Evolutionary conservation across 2,329 filamentous ascomycete species (phyloP), one percentile per base, ranked within the genome.

Genomic region (Venturia effusa): DNA sequence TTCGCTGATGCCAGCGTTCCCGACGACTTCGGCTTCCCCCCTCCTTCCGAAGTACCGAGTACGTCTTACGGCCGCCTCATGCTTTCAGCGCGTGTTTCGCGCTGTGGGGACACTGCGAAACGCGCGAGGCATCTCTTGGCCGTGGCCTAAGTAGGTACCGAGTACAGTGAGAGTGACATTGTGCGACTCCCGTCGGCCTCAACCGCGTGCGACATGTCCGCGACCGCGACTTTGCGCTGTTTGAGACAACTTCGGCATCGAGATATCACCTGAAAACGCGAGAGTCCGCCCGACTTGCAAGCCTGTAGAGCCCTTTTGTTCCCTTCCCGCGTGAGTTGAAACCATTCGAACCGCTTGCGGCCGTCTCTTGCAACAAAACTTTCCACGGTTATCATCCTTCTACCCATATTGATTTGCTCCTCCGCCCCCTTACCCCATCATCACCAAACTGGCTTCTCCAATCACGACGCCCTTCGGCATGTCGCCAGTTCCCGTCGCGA

Each of bases 41-140:
- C 48, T 55, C 48, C 48, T 30, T 55, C 51, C 51, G 51, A 57
- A 34, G n/a, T n/a, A n/a, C n/a, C n/a, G n/a, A n/a, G n/a, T n/a
- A 37, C 15, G 27, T 7, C 24, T 19, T 34, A 13, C 24, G 24
- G 10, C 48, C 48, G 48, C 48, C 51, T 57, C 17, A 45, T 4
- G 43, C 15, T 19, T 19, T 24, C 51, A 34, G 51, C 51, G 51
- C 6, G 15, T 34, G 51, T 57, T 57, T 34, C 30, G 51, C 51
- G n/a, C 51, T 2, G 13, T 57, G 27, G 51, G 19, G 22, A 57
- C n/a, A n/a, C 15, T 57, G 51, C 22, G 27, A 34, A n/a, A 37
- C 19, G 27, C 15, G 51, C 51, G 51, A 34, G 51, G 3, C 4
- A 32, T 30, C 17, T 19, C 48, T 55, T 55, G 48, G 30, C 51